Conservation (phyloP, 2,329 filamentous ascomycete genomes). For the Coniochaeta pulveracea region DNA sequence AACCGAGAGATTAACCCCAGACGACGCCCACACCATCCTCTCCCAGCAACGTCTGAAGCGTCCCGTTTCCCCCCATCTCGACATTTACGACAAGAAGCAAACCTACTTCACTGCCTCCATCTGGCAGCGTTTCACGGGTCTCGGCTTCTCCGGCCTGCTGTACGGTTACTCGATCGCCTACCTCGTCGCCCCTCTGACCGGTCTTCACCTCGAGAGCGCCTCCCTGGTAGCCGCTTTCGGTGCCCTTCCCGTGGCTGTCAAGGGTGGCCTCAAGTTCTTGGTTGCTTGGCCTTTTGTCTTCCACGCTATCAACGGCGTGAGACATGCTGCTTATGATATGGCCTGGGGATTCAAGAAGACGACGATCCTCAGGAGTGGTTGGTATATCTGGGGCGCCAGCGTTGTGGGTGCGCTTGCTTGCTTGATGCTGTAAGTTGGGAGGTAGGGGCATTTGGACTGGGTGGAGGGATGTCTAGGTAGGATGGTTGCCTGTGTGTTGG, state of each 20-base stretch:
- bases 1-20: conserved; percentile 43
- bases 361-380: conserved; percentile 31
- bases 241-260: conserved; percentile 44
- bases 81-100: conserved; percentile 78
- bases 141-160: conserved; percentile 56
- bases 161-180: conserved; percentile 77
- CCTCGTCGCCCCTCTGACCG: conserved; percentile 66
- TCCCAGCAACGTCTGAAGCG: conserved; percentile 69
- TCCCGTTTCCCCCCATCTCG: conserved; percentile 74
- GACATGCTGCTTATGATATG: conserved; percentile 42
- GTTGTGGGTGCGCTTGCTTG: conserved; percentile 25
- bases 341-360: conserved; percentile 36
- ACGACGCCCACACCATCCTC: conserved; percentile 54
- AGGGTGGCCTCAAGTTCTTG: conserved; percentile 44
- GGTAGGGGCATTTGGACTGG: background rate
- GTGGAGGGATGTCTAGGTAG: background rate
- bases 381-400: conserved; percentile 33
- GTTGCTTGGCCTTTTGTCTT: conserved; percentile 48
- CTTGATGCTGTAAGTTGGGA: conserved; percentile 2
- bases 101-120: conserved; percentile 67
- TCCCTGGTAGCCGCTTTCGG: conserved; percentile 50
- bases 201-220: conserved; percentile 47
- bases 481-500: background rate
- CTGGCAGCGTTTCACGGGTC: conserved; percentile 78
- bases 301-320: conserved; percentile 43